Evolutionary conservation across 179 eudicot species (phyloP).

Genomic region (Drosera spatulata): DNA sequence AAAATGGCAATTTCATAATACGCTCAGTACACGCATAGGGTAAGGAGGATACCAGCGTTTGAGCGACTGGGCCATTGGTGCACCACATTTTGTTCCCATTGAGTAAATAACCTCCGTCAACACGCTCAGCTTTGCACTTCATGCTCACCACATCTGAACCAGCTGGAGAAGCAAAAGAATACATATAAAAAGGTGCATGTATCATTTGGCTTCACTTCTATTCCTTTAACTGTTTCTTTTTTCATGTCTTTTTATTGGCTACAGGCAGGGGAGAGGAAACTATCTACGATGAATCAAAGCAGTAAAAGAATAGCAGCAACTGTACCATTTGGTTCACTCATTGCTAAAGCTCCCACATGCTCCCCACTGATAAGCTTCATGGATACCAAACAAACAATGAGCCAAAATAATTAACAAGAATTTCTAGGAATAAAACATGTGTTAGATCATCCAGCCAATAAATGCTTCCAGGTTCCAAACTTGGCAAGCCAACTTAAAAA

Average conservation of each 20-base stretch:
- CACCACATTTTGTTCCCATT: slow-evolving; percentile 99
- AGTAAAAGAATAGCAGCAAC: slow-evolving; percentile 4
- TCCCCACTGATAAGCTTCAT: slow-evolving; percentile 97
- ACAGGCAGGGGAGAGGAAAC: not conserved
- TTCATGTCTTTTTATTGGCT: not conserved
- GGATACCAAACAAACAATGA: slow-evolving; percentile 7
- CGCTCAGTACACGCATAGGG: too few species aligned
- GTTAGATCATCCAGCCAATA: not conserved
- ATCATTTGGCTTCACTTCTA: not conserved
- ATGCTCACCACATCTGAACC: slow-evolving; percentile 99
- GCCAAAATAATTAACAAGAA: slow-evolving; percentile 9
- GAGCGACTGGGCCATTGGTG: slow-evolving; percentile 93
- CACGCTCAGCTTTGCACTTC: slow-evolving; percentile 93
- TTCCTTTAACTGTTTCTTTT: not conserved
- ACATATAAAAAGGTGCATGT: slow-evolving; percentile 6
- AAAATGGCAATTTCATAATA: too few species aligned
- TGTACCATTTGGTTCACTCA: slow-evolving; percentile 99
- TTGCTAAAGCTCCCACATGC: slow-evolving; percentile 97
- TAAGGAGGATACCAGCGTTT: slow-evolving; percentile 59
- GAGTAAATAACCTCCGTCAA: slow-evolving; percentile 77
- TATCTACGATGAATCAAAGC: not conserved
- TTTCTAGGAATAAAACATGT: not conserved
- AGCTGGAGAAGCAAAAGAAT: slow-evolving; percentile 36
- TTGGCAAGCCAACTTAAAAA: not conserved
- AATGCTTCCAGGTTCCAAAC: not conserved